Conservation (phyloP, 2,329 filamentous ascomycete species). For the Aspergillus sp. region DNA sequence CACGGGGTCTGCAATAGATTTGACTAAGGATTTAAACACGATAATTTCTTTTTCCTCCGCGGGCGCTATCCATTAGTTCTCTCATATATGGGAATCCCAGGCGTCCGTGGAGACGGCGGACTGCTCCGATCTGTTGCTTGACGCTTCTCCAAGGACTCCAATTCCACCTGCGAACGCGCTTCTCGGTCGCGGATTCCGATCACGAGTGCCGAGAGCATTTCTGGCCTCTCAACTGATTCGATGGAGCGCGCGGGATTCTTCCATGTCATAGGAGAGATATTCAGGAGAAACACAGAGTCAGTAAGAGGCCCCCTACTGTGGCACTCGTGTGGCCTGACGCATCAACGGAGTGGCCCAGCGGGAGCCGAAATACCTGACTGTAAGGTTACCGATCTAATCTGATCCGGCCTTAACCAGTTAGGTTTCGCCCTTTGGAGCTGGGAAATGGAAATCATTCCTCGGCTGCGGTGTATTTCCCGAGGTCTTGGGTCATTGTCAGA, state of each 20-base stretch:
- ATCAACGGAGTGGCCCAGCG: conserved; percentile 1
- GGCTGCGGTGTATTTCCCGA: neutral
- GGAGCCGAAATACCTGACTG: conserved; percentile 2
- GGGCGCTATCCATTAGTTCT: neutral
- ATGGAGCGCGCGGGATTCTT: neutral
- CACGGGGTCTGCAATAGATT: neutral
- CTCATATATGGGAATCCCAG: neutral
- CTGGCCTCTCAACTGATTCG: neutral
- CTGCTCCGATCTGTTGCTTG: conserved; percentile 16
- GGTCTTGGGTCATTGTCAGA: neutral
- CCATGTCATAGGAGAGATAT: neutral
- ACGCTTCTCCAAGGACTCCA: conserved; percentile 1
- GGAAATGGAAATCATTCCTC: neutral
- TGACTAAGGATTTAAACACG: neutral
- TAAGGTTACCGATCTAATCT: conserved; percentile 26
- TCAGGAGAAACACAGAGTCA: neutral
- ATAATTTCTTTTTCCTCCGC: conserved; percentile 1
- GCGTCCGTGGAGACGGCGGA: conserved; percentile 12
- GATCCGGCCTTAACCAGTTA: conserved; percentile 19
- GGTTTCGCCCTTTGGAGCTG: neutral
- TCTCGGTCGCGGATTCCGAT: neutral
- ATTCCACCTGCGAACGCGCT: neutral
- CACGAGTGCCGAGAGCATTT: neutral
- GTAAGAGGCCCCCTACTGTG: neutral
- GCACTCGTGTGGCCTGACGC: conserved; percentile 10